Conservation (phyloP, 2,329 filamentous ascomycete species). For the Verticillium isaacii region DNA sequence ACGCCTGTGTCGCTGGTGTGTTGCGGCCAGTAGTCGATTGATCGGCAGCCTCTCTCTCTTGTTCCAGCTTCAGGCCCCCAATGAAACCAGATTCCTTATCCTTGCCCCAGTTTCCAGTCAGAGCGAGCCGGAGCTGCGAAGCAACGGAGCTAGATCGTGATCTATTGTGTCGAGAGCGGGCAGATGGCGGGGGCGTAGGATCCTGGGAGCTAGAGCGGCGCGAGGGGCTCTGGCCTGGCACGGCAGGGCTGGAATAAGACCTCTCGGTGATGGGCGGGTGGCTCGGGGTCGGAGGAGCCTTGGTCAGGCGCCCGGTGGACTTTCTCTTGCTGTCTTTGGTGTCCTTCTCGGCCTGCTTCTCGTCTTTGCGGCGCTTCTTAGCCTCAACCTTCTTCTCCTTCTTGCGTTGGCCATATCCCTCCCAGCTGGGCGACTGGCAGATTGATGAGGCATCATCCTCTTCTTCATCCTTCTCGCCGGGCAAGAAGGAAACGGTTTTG, state of each 20-base stretch:
- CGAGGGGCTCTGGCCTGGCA: neutral
- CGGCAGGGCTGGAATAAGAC: neutral
- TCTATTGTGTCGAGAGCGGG: conserved; percentile 6
- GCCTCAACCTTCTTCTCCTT: conserved; percentile 45
- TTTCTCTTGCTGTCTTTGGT: conserved; percentile 31
- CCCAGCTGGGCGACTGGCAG: conserved; percentile 60
- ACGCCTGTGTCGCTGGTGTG: neutral
- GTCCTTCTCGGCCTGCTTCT: conserved; percentile 29
- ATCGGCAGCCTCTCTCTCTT: conserved; percentile 26
- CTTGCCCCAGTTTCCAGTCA: conserved; percentile 3
- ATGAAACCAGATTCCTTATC: conserved; percentile 29
- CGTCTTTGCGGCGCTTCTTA: conserved; percentile 35
- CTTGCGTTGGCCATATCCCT: conserved; percentile 48
- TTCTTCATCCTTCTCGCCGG: conserved; percentile 23
- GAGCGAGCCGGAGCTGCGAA: conserved; percentile 7
- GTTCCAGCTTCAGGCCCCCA: conserved; percentile 34
- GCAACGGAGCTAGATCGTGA: conserved; percentile 11
- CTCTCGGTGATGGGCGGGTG: neutral
- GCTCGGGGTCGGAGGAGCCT: conserved; percentile 22
- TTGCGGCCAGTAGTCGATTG: neutral
- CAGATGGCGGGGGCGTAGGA: neutral
- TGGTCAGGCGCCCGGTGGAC: conserved; percentile 27
- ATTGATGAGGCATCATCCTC: conserved; percentile 42
- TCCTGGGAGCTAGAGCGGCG: neutral
- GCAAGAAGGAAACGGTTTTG: conserved; percentile 35